Conservation (phyloP, 1,139 yeast species). For the Suhomyces choctaworum region DNA sequence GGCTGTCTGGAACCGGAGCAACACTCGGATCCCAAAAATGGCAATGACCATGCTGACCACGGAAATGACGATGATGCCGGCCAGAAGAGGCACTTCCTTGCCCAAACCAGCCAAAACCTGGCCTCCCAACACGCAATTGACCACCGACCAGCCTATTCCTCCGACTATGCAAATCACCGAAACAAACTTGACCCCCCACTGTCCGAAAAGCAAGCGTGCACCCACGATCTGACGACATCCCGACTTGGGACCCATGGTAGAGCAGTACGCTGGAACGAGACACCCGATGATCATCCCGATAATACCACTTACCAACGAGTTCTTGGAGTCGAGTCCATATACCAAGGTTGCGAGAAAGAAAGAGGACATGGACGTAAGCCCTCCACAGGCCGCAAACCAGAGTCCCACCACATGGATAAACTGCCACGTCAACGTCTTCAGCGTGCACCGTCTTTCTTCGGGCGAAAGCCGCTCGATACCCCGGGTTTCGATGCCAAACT, state of each 20-base stretch:
- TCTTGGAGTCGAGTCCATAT: slow-evolving; percentile 30
- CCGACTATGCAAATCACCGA: slow-evolving; percentile 37
- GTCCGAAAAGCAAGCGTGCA: slow-evolving; percentile 41
- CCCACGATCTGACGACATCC: slow-evolving; percentile 46
- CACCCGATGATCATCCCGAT: slow-evolving; percentile 37
- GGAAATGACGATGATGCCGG: slow-evolving; percentile 35
- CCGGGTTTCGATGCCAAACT: slow-evolving; percentile 31
- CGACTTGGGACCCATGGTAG: slow-evolving; percentile 42
- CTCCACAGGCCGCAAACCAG: slow-evolving; percentile 45
- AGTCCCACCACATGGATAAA: slow-evolving; percentile 27
- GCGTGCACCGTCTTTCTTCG: slow-evolving; percentile 22
- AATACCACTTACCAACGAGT: slow-evolving; percentile 34
- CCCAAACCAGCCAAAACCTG: slow-evolving; percentile 33
- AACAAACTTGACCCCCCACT: slow-evolving; percentile 40
- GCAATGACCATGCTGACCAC: slow-evolving; percentile 32
- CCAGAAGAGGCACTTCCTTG: slow-evolving; percentile 25
- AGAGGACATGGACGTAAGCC: slow-evolving; percentile 42
- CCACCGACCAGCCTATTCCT: slow-evolving; percentile 45
- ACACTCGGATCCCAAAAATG: slow-evolving; percentile 34
- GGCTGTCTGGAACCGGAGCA: slow-evolving; percentile 24
- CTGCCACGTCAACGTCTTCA: slow-evolving; percentile 10
- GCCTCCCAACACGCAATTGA: slow-evolving; percentile 42
- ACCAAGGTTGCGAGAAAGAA: slow-evolving; percentile 36
- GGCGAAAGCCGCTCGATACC: slow-evolving; percentile 34
- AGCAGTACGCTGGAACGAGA: slow-evolving; percentile 40